Conservation (phyloP, 2,329 filamentous ascomycete species). For the Akanthomyces lecanii region DNA sequence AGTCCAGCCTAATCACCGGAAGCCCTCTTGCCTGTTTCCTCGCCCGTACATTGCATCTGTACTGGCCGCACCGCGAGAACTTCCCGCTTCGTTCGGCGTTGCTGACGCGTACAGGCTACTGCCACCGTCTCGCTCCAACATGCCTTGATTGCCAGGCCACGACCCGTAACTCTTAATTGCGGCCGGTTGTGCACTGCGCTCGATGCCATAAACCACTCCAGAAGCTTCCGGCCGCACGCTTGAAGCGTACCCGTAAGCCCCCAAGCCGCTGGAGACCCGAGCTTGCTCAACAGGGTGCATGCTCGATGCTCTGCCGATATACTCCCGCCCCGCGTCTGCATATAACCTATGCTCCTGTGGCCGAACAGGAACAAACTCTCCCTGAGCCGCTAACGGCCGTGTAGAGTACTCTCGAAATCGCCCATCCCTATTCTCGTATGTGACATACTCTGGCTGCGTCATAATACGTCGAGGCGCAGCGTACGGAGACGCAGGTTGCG, state of each 20-base stretch:
- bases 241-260: slow-evolving; percentile 41
- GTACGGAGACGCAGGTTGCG: slow-evolving; percentile 47
- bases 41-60: slow-evolving; percentile 3
- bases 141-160: neutral
- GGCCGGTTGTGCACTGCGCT: neutral
- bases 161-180: neutral
- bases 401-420: slow-evolving; percentile 55
- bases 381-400: slow-evolving; percentile 41
- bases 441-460: slow-evolving; percentile 56
- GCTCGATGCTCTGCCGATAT: slow-evolving; percentile 52
- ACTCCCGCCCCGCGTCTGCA: slow-evolving; percentile 49
- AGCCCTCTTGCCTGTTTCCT: slow-evolving; percentile 4
- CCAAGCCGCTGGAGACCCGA: slow-evolving; percentile 37
- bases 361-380: slow-evolving; percentile 48
- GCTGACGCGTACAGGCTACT: neutral
- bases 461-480: slow-evolving; percentile 52
- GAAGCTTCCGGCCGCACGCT: slow-evolving; percentile 37
- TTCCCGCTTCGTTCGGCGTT: neutral
- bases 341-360: slow-evolving; percentile 37
- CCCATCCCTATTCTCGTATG: slow-evolving; percentile 50
- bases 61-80: neutral
- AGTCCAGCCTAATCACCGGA: neutral
- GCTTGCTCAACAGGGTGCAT: slow-evolving; percentile 49
- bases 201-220: slow-evolving; percentile 5
- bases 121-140: neutral